These are phyloP conservation scores for Gracilaria gracilis DNA, from an alignment of 23 red algal species.

Conservation along the genomic window DNA sequence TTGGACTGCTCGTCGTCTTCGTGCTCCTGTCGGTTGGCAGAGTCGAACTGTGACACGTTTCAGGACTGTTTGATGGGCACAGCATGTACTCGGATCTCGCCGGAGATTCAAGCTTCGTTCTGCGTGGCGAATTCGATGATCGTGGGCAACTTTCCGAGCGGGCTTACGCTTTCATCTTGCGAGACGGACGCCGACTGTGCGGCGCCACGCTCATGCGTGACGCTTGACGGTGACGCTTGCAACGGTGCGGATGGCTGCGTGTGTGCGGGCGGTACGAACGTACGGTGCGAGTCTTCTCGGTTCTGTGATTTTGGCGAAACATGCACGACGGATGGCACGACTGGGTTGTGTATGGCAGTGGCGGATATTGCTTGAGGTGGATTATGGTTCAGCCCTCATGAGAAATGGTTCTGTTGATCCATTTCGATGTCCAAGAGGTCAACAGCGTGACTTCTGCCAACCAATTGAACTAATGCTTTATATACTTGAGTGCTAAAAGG, in stretches of 20 bases:
- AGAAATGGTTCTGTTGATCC: no score
- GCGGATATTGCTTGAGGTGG: no score
- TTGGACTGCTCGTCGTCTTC: not conserved
- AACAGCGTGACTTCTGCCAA: no score
- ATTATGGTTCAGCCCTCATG: no score
- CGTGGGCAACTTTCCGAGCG: slow-evolving; percentile 5
- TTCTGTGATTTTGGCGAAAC: slow-evolving; percentile 14
- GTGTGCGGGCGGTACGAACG: not conserved
- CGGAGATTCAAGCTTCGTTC: not conserved
- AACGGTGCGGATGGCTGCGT: not conserved
- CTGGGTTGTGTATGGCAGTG: no score
- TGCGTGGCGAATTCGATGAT: slow-evolving; percentile 6
- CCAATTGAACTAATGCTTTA: no score
- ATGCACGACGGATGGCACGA: not conserved
- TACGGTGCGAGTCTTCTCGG: not conserved
- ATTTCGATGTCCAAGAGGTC: no score
- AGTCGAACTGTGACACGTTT: slow-evolving; percentile 8
- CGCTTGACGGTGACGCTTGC: not conserved
- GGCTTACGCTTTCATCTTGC: not conserved
- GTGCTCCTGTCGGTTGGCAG: not conserved
- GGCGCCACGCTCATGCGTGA: not conserved
- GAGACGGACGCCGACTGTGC: not conserved
- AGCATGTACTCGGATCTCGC: not conserved
- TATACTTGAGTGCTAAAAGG: no score
- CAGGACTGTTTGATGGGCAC: slow-evolving; percentile 8